phyloP scores from a whole-genome alignment of 1,139 yeast species.

The Suhomyces taliae region DNA sequence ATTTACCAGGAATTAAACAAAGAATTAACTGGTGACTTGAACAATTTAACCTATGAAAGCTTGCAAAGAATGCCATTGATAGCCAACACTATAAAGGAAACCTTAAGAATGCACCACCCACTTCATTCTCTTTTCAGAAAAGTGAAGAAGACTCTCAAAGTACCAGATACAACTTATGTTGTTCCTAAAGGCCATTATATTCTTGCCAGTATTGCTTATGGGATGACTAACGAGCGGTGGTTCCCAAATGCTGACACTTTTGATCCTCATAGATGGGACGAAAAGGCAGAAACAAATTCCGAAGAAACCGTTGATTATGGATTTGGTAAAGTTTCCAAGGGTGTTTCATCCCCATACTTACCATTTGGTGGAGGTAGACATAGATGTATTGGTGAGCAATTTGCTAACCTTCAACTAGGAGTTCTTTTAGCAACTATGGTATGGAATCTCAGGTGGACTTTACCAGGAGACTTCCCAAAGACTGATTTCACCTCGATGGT shows the following conservation, averaged over 20 bases:
- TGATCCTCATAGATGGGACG: constrained; percentile 89
- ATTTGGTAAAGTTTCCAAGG: constrained; percentile 91
- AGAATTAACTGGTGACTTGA: constrained; percentile 52
- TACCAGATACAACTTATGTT: constrained; percentile 75
- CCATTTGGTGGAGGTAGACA: constrained; percentile 99
- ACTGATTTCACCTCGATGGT: constrained; percentile 92
- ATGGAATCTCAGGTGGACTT: constrained; percentile 74
- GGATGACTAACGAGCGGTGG: constrained; percentile 72
- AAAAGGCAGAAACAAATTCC: constrained; percentile 13
- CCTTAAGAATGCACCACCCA: constrained; percentile 93
- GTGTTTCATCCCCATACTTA: constrained; percentile 90
- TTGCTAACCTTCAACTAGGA: constrained; percentile 91
- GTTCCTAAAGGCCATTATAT: constrained; percentile 90
- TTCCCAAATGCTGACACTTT: constrained; percentile 72
- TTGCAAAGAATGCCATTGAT: constrained; percentile 77
- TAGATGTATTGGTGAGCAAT: constrained; percentile 98
- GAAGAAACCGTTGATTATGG: constrained; percentile 78
- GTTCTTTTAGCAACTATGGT: constrained; percentile 74
- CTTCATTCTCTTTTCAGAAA: constrained; percentile 93
- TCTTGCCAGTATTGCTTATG: constrained; percentile 89
- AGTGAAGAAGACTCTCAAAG: constrained; percentile 73
- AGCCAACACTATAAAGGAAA: constrained; percentile 83
- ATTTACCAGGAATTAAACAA: constrained; percentile 68
- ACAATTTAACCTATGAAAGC: constrained; percentile 73
- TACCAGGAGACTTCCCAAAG: constrained; percentile 68